These are phyloP conservation scores for Xylaria bambusicola DNA, from an alignment of 495 filamentous ascomycete genomes.

Conservation along the genomic window DNA sequence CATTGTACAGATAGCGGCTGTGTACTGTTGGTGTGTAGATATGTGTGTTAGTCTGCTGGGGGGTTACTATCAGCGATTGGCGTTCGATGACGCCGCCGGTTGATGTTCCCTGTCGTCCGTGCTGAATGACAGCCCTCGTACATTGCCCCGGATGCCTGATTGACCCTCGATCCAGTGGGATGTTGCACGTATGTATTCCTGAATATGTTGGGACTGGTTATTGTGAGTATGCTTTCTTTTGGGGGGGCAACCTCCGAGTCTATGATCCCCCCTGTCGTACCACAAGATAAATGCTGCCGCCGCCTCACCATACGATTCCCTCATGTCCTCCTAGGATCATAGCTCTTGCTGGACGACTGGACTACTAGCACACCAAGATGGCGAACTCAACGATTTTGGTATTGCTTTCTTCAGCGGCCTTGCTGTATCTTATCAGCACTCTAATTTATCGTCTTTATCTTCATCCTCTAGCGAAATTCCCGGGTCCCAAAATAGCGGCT, in stretches of 20 bases:
- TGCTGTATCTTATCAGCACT: constrained; percentile 10
- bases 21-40: too few relatives aligned
- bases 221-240: too few relatives aligned
- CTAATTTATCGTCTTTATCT: constrained; percentile 52
- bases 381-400: background rate
- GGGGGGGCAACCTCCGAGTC: too few relatives aligned
- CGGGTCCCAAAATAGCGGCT: constrained; percentile 54
- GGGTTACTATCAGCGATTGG: background rate
- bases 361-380: background rate
- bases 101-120: background rate
- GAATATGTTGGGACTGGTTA: background rate
- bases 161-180: background rate
- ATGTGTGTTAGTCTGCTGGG: background rate
- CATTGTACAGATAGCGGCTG: background rate
- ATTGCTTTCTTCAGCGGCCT: constrained; percentile 31
- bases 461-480: constrained; percentile 53
- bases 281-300: background rate
- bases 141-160: background rate
- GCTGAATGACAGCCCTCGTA: background rate
- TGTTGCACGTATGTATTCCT: background rate
- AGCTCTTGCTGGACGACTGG: background rate
- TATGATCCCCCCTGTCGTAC: background rate
- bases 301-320: background rate
- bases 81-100: background rate
- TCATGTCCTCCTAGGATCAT: background rate